Base-by-base conservation (phyloP, 768 basidiomycete species). In the Punctularia strigosozonata region DNA sequence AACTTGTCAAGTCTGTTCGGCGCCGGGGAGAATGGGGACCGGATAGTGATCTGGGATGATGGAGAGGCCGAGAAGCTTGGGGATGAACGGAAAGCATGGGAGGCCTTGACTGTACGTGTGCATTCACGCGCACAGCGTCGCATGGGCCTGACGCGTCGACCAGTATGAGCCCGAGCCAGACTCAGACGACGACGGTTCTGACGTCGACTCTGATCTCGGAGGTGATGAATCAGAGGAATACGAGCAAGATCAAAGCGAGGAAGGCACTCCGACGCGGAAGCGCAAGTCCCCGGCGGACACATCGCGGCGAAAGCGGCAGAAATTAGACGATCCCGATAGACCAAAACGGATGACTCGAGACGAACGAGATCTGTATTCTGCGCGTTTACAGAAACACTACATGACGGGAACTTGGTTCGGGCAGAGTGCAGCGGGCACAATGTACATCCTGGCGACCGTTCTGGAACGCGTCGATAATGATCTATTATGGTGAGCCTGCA, bases 391-490 rank as follows among this genome's bases (percentile, higher is more conserved):
- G 47, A 85, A 82, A 51, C 80, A 98, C 60, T 97, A 95, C 52
- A 65, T 68, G 45, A 65, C 75, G 14, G 95, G 95, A 25, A 84
- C 87, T 33, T 87, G 77, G 62, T 73, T 86, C 51, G 88, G 89
- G 1, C 90, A 90, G 60, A 88, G 87, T 50, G 89, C 87, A 5
- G 77, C 91, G 7, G 81, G 83, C 18, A 83, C 82, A 21, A 73
- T 97, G 37, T 98, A 94, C 56, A 68, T 88, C 45, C 75, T 99
- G 3, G 88, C 92, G 7, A 89, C 83, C 4, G 71, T 80, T n/a
- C 70, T 97, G 6, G 90, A 92, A 50, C 76, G 92, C 24, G 84
- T 81, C 8, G 94, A 98, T 56, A 88, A 90, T 51, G 90, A 98
- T 56, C 68, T 92, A 5, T 65, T 98, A 33, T 99, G 95, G 95